Evolutionary conservation across 768 basidiomycete genomes (phyloP), one percentile per base, ranked within the genome.

Genomic region (Amanita polypyramis): DNA sequence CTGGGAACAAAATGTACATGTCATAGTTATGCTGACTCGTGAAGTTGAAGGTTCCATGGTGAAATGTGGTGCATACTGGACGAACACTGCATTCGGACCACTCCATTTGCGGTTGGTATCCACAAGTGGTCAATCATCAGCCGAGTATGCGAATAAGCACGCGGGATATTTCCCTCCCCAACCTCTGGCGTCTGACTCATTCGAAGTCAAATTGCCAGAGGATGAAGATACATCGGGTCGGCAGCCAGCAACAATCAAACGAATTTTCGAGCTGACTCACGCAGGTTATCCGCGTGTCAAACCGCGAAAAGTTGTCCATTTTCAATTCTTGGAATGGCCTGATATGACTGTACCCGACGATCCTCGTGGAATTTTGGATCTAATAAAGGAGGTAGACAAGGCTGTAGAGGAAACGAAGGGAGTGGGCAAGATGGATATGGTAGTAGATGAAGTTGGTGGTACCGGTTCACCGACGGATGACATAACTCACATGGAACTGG

Each of bases 21-120:
- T 96, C 43, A 91, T 98, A 54, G 86, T 96, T 52, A 98, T 97
- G 95, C 79, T 98, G 49, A 97, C 95, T 3, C 82, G 85, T 50
- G 89, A 95, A 59, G 73, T 86, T 49, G 95, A 98, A 61, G 88
- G 87, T 43, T 75, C 88, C 15, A 77, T 80, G 60, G 72, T 92
- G 57, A 97, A 98, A 63, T 96, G 95, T 60, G 89, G 91, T 23
- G 69, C 80, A 23, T 98, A 98, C 61, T 98, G 93, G 92, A 70
- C 71, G 12, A 76, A 78, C 29, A 69, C 71, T 12, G 61, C 65
- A 29, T 93, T 84, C 58, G 93, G 92, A 1, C 75, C 82, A 2
- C 64, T 94, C 47, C 75, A 70, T 5, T 70, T 96, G 21, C 70
- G 75, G 33, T 59, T 73, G 9, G 47, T 70, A 44, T 63, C 64